Evolutionary conservation across 2,329 filamentous ascomycete species (phyloP), one percentile per base, ranked within the genome.

Genomic region (Xylariaceae sp.): DNA sequence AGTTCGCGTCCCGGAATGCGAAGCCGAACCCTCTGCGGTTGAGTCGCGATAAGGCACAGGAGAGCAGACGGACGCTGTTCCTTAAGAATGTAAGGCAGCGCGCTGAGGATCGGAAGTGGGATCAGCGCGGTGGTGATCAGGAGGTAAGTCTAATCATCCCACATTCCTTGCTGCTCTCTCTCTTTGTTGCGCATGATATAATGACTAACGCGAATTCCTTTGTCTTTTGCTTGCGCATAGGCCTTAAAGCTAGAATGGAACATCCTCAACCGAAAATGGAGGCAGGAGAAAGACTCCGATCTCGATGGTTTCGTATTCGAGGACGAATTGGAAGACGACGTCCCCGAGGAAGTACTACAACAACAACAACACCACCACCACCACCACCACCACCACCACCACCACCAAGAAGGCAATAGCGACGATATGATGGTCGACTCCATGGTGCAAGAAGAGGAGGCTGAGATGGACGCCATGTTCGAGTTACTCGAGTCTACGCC

Each of bases 21-120:
- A 84, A 84, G 49, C 72, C 75, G 27, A 88, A 85, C 50, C 85
- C 83, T 0, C 57, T 85, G 6, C 66, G 82, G 16, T 76, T 77
- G 53, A 76, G 68, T 49, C 74, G 79, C 40, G 79, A 89, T 60
- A 79, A 79, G 16, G 72, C 73, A 1, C 79, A 82, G 44, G 82
- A 88, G 60, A 72, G 76, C 43, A 71, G 87, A 46, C 72, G 86
- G 37, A 77, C 78, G 23, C 69, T 85, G 45, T 92, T 92, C 56
- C 67, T 92, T 48, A 79, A 82, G 59, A 85, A 75, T 41, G 81
- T 86, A 16, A 72, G 79, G 47, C 75, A 80, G 56, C 74, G 77
- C 33, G 69, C 74, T 3, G 79, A 85, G 34, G 79, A 86, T 22
- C 75, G 70, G 56, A 67, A 69, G 19, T 85, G 81, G 74, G 72